Evolutionary conservation across 2,329 filamentous ascomycete genomes (phyloP), one percentile per base, ranked within the genome.

Genomic region (Podosphaera aphanis): DNA sequence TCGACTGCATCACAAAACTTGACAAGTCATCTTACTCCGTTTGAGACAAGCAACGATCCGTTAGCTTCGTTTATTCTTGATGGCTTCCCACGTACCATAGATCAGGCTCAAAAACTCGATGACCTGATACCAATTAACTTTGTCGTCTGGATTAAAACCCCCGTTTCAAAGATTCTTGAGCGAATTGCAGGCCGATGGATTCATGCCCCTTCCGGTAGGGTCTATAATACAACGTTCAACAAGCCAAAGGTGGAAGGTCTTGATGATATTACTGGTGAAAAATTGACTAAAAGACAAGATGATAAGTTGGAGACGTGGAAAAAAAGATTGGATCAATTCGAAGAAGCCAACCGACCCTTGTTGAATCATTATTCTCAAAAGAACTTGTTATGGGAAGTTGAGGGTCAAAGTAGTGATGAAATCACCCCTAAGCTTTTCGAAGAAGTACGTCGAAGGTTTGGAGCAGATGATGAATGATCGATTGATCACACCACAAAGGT

Each of bases 141-240:
- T 49, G 90, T 85, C 43, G 79, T 94, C 48, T 84, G 82, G 46
- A 69, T 95, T 54, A 72, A 79, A 58, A 95, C 88, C 0, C 90
- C 90, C 0, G 74, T 82, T 29, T 73, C 79, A 7, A 83, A 94
- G 49, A 85, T 98, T 49, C 71, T 95, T 52, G 76, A 85, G 54
- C 80, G 90, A 46, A 94, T 98, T 54, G 76, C 82, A 38, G 85
- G 84, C 44, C 79, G 90, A 47, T 94, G 86, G 86, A 79, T 94
- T 36, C 90, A 98, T 62, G 81, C 82, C 56, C 77, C 84, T 0
- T 93, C 84, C 0, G 90, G 90, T 1, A 73, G 90, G 23, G 80
- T 94, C 15, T 98, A 98, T 68, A 98, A 98, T 61, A 92, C 85
- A 2, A 77, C 77, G 0, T 98, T 93, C 66, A 85, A 95, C 58